These are phyloP conservation scores for Lactifluus piperatus DNA, from an alignment of 768 basidiomycete genomes.

Conservation along the genomic window DNA sequence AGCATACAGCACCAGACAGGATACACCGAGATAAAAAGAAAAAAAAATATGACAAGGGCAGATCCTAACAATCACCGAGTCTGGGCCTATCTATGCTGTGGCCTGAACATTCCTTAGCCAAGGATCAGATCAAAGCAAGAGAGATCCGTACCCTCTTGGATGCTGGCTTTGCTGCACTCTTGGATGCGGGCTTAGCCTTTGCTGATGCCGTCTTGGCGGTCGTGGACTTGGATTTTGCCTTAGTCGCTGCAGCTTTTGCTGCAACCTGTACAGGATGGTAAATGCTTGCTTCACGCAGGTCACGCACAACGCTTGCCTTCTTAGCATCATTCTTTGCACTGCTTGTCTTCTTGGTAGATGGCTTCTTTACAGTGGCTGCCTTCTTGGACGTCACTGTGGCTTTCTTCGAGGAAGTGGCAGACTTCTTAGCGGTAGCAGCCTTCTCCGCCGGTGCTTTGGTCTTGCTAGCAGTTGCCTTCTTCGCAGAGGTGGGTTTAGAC, in stretches of 20 bases:
- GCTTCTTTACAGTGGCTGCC: slow-evolving; percentile 30
- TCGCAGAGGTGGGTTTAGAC: slow-evolving; percentile 25
- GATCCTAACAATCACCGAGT: not conserved
- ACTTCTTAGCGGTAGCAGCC: slow-evolving; percentile 27
- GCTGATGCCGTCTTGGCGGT: slow-evolving; percentile 4
- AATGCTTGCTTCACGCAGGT: not conserved
- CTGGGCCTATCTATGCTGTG: not conserved
- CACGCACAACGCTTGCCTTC: slow-evolving; percentile 24
- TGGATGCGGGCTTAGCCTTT: slow-evolving; percentile 17
- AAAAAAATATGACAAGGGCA: slow-evolving; percentile 12
- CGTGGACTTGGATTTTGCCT: slow-evolving; percentile 11
- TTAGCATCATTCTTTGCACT: slow-evolving; percentile 28
- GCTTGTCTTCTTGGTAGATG: slow-evolving; percentile 19
- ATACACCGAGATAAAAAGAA: slow-evolving; percentile 20
- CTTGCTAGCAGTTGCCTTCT: slow-evolving; percentile 30
- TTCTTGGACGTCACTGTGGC: slow-evolving; percentile 28
- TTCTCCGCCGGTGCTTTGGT: slow-evolving; percentile 27
- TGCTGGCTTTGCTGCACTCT: slow-evolving; percentile 1
- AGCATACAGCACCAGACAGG: slow-evolving; percentile 17
- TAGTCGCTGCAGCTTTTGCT: slow-evolving; percentile 14
- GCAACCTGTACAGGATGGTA: slow-evolving; percentile 6
- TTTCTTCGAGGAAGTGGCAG: slow-evolving; percentile 29
- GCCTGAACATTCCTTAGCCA: not conserved
- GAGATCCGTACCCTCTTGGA: slow-evolving; percentile 7
- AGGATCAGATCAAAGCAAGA: not conserved